Conservation (phyloP, 768 basidiomycete species). For the Leccinum obscurum region DNA sequence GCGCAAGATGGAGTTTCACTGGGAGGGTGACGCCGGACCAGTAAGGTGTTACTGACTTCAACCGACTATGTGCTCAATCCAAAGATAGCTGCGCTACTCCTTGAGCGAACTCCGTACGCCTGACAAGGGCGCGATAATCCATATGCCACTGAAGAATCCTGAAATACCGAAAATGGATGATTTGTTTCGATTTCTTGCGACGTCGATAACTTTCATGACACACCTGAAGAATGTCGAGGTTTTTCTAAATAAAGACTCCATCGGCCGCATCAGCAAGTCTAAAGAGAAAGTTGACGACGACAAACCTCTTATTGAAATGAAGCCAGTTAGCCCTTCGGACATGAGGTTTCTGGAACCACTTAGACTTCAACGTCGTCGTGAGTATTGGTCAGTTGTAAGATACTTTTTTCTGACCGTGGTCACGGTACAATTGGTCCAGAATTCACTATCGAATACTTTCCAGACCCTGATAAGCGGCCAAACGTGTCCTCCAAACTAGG, state of each 20-base stretch:
- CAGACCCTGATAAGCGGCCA: neutral
- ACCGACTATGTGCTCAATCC: conserved; percentile 1
- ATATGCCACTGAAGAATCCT: conserved; percentile 76
- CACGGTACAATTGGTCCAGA: neutral
- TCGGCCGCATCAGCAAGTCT: conserved; percentile 64
- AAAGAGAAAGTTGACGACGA: conserved; percentile 47
- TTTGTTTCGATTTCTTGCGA: conserved; percentile 83
- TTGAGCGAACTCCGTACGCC: conserved; percentile 54
- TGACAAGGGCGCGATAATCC: conserved; percentile 71
- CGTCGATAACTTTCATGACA: conserved; percentile 90
- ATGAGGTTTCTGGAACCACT: conserved; percentile 56
- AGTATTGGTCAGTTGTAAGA: neutral
- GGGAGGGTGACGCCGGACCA: conserved; percentile 75
- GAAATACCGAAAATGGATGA: conserved; percentile 79
- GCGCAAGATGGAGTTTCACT: conserved; percentile 92
- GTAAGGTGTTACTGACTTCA: conserved; percentile 34
- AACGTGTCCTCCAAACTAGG: conserved; percentile 8
- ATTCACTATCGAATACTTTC: neutral
- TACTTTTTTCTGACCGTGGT: neutral
- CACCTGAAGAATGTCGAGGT: conserved; percentile 73
- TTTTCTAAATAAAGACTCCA: conserved; percentile 70
- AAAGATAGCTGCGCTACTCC: conserved; percentile 57
- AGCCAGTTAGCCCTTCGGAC: conserved; percentile 46
- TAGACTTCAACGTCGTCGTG: conserved; percentile 55
- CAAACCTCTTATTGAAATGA: conserved; percentile 51